Percentiles rank a stretch among this genome's conserved stretches.
Conservation (phyloP, 306 rosid species). For the Benincasa hispida region DNA sequence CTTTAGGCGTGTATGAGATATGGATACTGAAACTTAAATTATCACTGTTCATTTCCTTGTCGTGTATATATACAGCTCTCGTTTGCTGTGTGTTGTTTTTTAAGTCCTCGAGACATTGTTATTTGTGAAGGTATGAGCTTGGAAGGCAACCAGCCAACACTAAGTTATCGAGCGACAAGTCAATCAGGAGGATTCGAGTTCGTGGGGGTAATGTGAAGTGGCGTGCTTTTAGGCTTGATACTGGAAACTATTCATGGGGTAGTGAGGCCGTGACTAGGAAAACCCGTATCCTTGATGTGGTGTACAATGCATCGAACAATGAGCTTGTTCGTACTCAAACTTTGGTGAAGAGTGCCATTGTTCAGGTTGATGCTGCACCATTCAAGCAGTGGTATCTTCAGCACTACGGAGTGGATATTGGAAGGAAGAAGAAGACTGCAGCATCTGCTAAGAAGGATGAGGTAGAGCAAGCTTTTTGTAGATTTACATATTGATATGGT, state of each 20-base stretch:
- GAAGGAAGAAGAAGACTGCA: conserved; percentile 1
- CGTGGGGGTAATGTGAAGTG: conserved; percentile 6
- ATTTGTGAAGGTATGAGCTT: neutral
- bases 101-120: neutral
- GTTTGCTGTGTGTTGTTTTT: neutral
- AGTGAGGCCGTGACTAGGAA: conserved; percentile 5
- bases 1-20: neutral
- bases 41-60: neutral
- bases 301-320: neutral
- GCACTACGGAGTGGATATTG: conserved; percentile 1
- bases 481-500: neutral
- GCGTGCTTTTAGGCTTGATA: conserved; percentile 3
- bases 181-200: neutral
- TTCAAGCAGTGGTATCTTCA: conserved; percentile 7
- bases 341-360: conserved; percentile 4
- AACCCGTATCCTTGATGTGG: conserved; percentile 3
- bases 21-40: neutral
- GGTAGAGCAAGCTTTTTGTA: neutral
- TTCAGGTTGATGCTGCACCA: conserved; percentile 7
- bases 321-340: conserved; percentile 7
- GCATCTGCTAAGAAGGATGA: conserved; percentile 5
- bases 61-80: too few relatives aligned
- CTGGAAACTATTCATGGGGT: conserved; percentile 3
- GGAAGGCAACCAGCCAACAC: conserved; percentile 9
- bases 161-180: neutral